Base-by-base conservation (phyloP, 1,139 yeast genomes). In the Lodderomyces metapsilosis region DNA sequence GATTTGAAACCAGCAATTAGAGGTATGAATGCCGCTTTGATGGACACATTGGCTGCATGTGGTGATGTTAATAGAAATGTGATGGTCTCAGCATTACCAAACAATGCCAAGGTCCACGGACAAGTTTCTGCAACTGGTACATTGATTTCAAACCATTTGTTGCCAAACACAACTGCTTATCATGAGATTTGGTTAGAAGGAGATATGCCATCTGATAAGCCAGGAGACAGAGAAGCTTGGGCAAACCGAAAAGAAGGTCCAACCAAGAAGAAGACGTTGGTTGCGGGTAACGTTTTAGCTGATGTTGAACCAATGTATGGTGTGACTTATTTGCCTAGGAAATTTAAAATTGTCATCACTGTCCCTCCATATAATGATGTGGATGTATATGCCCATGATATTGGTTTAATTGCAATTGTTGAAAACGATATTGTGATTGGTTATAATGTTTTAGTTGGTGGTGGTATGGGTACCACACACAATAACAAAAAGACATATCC, bases 391-490 rank as follows among this genome's bases (percentile, higher is more conserved):
- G 95, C 95, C 9, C 94, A 88, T 62, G 98, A 92, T 68, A 79
- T 91, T 55, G 98, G 98, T 51, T 75, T 92, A 54, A 81, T 92
- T 62, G 89, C 97, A 25, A 89, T 92, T 59, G 82, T 88, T 37
- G 88, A 84, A 55, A 76, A 79, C 52, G 71, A 80, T 49, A 74
- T 75, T 39, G 81, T 74, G 45, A 65, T 64, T 40, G 98, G 98
- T 41, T 92, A 81, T 74, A 91, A 92, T 57, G 81, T 92, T 40
- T 76, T 86, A 48, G 96, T 84, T 49, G 98, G 98, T 63, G 98
- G 98, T 71, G 98, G 98, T 75, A 91, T 92, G 98, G 98, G 98
- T 56, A 79, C 95, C 32, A 92, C 98, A 25, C 98, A 92, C 66
- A 91, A 91, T 74, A 92, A 92, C 71, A 85, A 85, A 60, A 92